Base-by-base conservation (phyloP, 108 stramenopile species). In the Seminavis robusta region DNA sequence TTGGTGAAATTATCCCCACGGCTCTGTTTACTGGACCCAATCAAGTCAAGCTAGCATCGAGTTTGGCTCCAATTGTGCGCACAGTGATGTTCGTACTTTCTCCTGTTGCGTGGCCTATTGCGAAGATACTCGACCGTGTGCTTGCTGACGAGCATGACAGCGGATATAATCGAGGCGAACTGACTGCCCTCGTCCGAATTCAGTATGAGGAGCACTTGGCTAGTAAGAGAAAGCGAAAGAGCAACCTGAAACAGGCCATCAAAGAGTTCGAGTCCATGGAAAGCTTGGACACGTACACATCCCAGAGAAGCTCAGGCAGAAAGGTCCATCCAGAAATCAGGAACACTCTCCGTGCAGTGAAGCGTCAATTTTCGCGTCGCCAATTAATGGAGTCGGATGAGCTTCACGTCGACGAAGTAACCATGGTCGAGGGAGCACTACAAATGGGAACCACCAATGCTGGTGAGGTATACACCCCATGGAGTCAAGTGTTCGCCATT, bases 1-100 rank as follows among this genome's bases (percentile, higher is more conserved):
- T 79, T 56, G 77, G 81, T 1, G 91, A 91, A 63, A 93, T 93
- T 34, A 59, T 91, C 33, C 91, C 92, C 4, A 79, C 84, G 9
- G 92, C 93, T 3, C 54, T 96, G 10, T 98, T 98, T 58, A 98
- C 94, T 0, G 95, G 97, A 0, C 92, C 92, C 5, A 73, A 92
- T 61, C 92, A 96, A 71, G 54, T 98, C 15, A 49, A 63, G 25
- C 71, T 95, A n/a, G 95, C 92, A 3, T 50, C 78, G 9, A 54
- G 50, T 44, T 57, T 97, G 63, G 70, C 88, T 4, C 94, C 91
- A 21, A 6, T 97, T 33, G 93, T 96, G 1, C 71, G 66, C 27
- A 9, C 81, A 19, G 74, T 97, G 32, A 80, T 99, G 80, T 31
- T 58, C 7, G 13, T 97, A 3, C 56, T 95, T 30, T 70, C 47